Evolutionary conservation across 495 filamentous ascomycete species (phyloP).

Genomic region (Neurospora hispaniola): DNA sequence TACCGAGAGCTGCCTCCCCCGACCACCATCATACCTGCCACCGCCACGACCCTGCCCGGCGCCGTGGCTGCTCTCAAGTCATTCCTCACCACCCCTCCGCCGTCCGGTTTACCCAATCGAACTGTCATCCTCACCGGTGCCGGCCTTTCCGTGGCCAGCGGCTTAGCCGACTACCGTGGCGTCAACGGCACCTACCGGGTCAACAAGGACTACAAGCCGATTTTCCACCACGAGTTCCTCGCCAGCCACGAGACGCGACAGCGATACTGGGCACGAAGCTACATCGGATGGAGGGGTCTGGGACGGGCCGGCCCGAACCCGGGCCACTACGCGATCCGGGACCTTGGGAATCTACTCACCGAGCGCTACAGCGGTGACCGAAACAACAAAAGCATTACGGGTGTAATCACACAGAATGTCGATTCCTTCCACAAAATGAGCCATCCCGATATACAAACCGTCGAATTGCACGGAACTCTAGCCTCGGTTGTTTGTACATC

Average conservation of each 20-base stretch:
- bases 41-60: conserved; percentile 55
- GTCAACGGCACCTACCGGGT: conserved; percentile 82
- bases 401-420: conserved; percentile 90
- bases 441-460: conserved; percentile 62
- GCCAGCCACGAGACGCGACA: conserved; percentile 77
- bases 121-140: conserved; percentile 80
- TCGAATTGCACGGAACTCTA: conserved; percentile 88
- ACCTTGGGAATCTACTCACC: conserved; percentile 46
- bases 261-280: conserved; percentile 92
- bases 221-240: conserved; percentile 86
- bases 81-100: conserved; percentile 57
- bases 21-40: conserved; percentile 60
- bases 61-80: conserved; percentile 63
- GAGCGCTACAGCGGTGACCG: not conserved
- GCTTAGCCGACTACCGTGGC: conserved; percentile 87
- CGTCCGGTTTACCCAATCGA: conserved; percentile 29
- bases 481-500: conserved; percentile 71
- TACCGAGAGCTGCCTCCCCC: conserved; percentile 79
- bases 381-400: conserved; percentile 49
- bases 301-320: conserved; percentile 67
- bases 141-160: conserved; percentile 86
- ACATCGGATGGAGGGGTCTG: conserved; percentile 80
- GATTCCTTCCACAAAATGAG: conserved; percentile 80
- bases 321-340: conserved; percentile 64
- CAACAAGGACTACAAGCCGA: conserved; percentile 80